phyloP scores from a whole-genome alignment of 305 asterid species.

The Stenogyne calaminthoides region DNA sequence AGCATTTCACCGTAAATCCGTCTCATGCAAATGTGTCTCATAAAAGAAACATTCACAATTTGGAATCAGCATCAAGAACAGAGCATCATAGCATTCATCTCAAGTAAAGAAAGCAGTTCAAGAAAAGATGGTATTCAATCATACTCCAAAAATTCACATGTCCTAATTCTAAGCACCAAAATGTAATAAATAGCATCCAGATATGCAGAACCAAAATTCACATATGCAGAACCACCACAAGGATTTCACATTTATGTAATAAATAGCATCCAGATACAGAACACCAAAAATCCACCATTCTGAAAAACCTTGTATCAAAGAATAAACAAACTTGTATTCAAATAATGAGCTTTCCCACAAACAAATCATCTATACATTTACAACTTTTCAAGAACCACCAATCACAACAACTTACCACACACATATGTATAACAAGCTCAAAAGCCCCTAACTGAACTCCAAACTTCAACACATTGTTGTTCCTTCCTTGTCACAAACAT shows the following conservation, averaged over 20 bases:
- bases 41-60: too few relatives aligned
- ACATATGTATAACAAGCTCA: conserved; percentile 12
- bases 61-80: too few relatives aligned
- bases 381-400: not conserved
- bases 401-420: not conserved
- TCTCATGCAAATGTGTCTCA: too few relatives aligned
- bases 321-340: not conserved
- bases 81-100: not conserved
- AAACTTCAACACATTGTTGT: conserved; percentile 79
- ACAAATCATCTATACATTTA: not conserved
- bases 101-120: not conserved
- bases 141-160: too few relatives aligned
- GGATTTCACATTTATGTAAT: not conserved
- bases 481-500: conserved; percentile 83
- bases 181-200: too few relatives aligned
- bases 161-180: too few relatives aligned
- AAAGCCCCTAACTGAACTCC: conserved; percentile 57
- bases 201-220: not conserved
- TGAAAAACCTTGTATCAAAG: not conserved
- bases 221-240: not conserved
- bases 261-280: not conserved
- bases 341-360: not conserved
- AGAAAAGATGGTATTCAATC: too few relatives aligned
- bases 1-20: too few relatives aligned
- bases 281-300: not conserved